Base-by-base conservation (phyloP, 176 grass and related monocot genomes). In the Hordeum marinum region DNA sequence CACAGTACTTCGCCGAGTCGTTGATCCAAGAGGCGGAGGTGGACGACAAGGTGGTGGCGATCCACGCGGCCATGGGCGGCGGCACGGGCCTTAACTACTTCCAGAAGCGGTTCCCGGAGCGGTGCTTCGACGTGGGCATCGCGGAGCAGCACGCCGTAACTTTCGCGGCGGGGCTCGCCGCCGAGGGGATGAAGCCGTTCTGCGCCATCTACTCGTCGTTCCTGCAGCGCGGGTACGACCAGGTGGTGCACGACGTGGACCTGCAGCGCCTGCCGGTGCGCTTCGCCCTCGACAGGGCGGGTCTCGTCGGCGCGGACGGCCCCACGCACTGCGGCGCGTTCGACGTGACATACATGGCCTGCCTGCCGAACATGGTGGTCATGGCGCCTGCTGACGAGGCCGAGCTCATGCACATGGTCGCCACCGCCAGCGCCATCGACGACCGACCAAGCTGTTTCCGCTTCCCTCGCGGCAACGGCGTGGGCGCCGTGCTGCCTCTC, bases 171-270 rank as follows among this genome's bases (percentile, higher is more conserved):
- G 93, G 96, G 65, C 78, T 99, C 23, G 96, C 96, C 12, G 1
- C 93, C 3, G 93, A 99, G 64, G 96, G 96, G 27, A 84, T 99
- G 60, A 96, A 94, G 86, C 96, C 96, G 3, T 99, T 99, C 88
- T 99, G 96, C 63, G 90, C 93, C 78, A 96, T 99, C 82, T 99
- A 99, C 84, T 99, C 96, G 1, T 94, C 93, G 3, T 99, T 99
- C 78, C 91, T 99, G 40, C 93, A 99, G 87, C 92, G 96, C 41
- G 96, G 96, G 3, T 99, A 99, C 87, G 96, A 99, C 82, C 93
- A 99, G 93, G 96, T 99, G 40, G 96, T 92, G 66, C 96, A 99
- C 46, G 96, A 99, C 79, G 96, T 99, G 3, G 96, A 99, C 87
- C 82, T 99, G 29, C 96, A 99, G 77, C 84, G 88, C 8, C 74